Evolutionary conservation across 768 basidiomycete genomes (phyloP).

Genomic region (Pulveroboletus frians): DNA sequence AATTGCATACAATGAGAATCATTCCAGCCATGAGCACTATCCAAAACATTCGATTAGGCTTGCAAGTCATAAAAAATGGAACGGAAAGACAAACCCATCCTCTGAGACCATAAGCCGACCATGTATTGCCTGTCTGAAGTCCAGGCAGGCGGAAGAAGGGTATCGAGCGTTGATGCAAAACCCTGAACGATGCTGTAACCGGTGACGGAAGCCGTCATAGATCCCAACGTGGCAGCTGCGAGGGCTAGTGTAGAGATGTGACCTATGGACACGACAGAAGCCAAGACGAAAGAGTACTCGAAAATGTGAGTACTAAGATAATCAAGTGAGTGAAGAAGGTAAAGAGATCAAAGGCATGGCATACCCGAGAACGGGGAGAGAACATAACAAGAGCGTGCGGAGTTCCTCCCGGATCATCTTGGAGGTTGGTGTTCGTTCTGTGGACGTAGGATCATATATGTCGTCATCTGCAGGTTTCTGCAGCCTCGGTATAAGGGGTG

Average conservation of each 20-base stretch:
- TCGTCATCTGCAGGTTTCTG: constrained; percentile 42
- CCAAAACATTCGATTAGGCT: constrained; percentile 5
- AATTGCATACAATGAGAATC: constrained; percentile 49
- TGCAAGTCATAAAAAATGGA: background rate
- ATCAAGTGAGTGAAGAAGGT: constrained; percentile 1
- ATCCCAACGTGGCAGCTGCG: constrained; percentile 72
- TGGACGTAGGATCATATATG: background rate
- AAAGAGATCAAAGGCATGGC: constrained; percentile 19
- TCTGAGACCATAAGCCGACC: constrained; percentile 87
- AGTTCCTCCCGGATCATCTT: constrained; percentile 56
- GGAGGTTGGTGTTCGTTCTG: constrained; percentile 18
- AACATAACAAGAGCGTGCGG: constrained; percentile 53
- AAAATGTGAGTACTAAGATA: constrained; percentile 61
- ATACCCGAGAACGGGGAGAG: constrained; percentile 69
- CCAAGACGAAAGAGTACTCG: constrained; percentile 83
- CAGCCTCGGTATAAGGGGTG: constrained; percentile 52
- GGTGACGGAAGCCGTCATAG: constrained; percentile 64
- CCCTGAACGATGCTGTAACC: constrained; percentile 70
- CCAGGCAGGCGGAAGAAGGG: constrained; percentile 92
- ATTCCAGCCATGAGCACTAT: constrained; percentile 59
- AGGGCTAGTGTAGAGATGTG: constrained; percentile 88
- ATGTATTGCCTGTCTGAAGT: constrained; percentile 78
- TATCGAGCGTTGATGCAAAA: constrained; percentile 82
- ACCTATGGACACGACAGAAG: constrained; percentile 82
- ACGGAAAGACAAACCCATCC: constrained; percentile 58